Percentiles rank a stretch among this genome's conserved stretches.
phyloP scores from a whole-genome alignment of 805 yeast genomes.

The Starmera quercuum region DNA sequence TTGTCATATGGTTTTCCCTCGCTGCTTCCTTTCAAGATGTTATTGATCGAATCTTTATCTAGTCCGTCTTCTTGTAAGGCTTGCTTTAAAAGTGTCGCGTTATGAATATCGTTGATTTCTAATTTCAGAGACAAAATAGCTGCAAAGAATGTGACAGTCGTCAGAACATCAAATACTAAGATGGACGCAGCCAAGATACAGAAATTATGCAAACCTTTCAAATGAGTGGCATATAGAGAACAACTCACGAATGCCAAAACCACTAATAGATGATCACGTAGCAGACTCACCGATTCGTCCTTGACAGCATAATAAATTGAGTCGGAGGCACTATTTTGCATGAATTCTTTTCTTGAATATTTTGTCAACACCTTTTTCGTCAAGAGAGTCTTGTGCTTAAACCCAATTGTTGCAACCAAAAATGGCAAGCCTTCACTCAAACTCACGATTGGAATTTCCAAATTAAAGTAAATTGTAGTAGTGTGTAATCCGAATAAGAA shows the following conservation, averaged over 20 bases:
- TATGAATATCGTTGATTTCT: slow-evolving; percentile 80
- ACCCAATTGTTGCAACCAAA: slow-evolving; percentile 86
- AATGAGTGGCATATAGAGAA: slow-evolving; percentile 52
- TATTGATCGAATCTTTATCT: slow-evolving; percentile 61
- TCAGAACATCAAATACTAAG: slow-evolving; percentile 59
- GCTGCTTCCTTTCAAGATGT: slow-evolving; percentile 37
- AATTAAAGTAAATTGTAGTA: slow-evolving; percentile 46
- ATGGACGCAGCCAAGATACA: slow-evolving; percentile 68
- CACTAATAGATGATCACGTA: slow-evolving; percentile 72
- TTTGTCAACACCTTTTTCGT: slow-evolving; percentile 49
- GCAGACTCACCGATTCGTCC: slow-evolving; percentile 28
- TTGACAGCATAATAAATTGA: slow-evolving; percentile 27
- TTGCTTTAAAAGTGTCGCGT: slow-evolving; percentile 66
- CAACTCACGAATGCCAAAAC: slow-evolving; percentile 64
- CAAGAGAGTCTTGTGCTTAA: slow-evolving; percentile 73
- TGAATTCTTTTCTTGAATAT: slow-evolving; percentile 17
- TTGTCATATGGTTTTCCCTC: slow-evolving; percentile 16
- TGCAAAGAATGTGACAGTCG: slow-evolving; percentile 74
- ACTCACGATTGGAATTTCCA: slow-evolving; percentile 62
- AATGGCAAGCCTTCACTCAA: slow-evolving; percentile 91
- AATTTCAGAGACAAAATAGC: slow-evolving; percentile 82
- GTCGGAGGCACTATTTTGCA: slow-evolving; percentile 25
- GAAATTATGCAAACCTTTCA: slow-evolving; percentile 74
- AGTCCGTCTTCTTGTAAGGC: slow-evolving; percentile 93
- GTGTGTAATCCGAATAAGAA: slow-evolving; percentile 71